Conservation (phyloP, 257 asterid genomes). For the Solanum sejunctum region DNA sequence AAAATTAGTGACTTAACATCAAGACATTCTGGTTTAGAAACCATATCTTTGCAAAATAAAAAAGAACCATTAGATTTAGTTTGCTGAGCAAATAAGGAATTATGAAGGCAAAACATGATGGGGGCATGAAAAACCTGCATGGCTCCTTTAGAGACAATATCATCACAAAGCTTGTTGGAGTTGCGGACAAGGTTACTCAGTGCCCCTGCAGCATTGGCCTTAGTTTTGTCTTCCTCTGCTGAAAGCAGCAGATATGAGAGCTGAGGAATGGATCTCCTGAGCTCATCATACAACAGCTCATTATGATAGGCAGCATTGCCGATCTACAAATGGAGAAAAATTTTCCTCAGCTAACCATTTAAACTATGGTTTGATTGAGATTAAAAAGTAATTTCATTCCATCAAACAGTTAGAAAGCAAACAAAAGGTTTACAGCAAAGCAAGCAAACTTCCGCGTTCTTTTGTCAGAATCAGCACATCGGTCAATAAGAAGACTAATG, state of each 20-base stretch:
- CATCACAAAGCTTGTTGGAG: constrained; percentile 88
- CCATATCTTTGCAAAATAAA: neutral
- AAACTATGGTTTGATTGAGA: neutral
- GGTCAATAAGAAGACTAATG: constrained; percentile 58
- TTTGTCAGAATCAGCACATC: constrained; percentile 86
- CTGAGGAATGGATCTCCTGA: constrained; percentile 84
- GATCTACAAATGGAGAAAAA: constrained; percentile 36
- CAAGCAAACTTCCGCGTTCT: constrained; percentile 95
- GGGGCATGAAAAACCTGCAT: constrained; percentile 49
- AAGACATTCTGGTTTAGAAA: neutral
- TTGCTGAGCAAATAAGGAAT: neutral
- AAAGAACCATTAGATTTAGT: neutral
- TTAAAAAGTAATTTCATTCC: neutral
- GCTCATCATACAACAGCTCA: constrained; percentile 77
- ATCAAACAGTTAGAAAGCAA: neutral
- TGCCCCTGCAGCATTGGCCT: constrained; percentile 99
- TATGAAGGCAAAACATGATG: neutral
- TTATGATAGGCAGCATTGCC: constrained; percentile 99
- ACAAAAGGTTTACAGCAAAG: constrained; percentile 61
- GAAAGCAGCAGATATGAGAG: constrained; percentile 61
- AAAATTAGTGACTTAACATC: neutral
- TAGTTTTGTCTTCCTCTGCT: constrained; percentile 90
- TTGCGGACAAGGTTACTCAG: constrained; percentile 93
- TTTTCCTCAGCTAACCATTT: constrained; percentile 6
- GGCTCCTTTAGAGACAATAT: constrained; percentile 88